Evolutionary conservation across 192 early-diverging fungal species (phyloP).

Genomic region (Thoreauomyces humboldtii): DNA sequence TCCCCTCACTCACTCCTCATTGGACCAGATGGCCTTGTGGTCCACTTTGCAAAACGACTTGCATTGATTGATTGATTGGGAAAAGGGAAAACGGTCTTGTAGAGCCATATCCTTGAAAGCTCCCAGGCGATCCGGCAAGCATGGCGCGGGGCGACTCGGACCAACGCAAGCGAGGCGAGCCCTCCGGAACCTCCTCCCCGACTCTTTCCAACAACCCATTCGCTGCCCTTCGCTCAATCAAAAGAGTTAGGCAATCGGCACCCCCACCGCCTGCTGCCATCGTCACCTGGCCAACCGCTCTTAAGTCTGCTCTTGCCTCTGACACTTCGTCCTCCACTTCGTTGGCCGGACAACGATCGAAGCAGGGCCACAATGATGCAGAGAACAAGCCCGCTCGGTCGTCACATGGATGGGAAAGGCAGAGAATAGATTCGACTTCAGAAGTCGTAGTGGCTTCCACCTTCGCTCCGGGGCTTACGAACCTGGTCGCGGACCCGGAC

Average conservation of each 20-base stretch:
- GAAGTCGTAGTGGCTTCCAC: too few relatives aligned
- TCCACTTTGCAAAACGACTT: too few relatives aligned
- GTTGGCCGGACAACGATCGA: neutral
- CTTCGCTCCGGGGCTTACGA: neutral
- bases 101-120: too few relatives aligned
- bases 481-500: neutral
- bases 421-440: too few relatives aligned
- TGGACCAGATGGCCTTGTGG: too few relatives aligned
- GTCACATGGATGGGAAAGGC: neutral
- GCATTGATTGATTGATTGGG: too few relatives aligned
- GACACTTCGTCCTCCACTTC: neutral
- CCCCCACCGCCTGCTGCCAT: neutral
- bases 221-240: constrained; percentile 15
- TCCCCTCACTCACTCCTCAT: too few relatives aligned
- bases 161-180: too few relatives aligned
- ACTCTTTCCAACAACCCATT: constrained; percentile 6
- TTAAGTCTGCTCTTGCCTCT: neutral
- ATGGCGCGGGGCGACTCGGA: too few relatives aligned
- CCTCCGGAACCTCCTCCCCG: neutral
- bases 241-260: constrained; percentile 1
- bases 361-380: neutral
- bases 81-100: too few relatives aligned
- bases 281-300: neutral
- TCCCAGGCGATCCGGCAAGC: too few relatives aligned
- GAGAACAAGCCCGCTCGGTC: neutral